phyloP scores from a whole-genome alignment of 2,329 filamentous ascomycete genomes.

The Chaetomiaceae sp. region DNA sequence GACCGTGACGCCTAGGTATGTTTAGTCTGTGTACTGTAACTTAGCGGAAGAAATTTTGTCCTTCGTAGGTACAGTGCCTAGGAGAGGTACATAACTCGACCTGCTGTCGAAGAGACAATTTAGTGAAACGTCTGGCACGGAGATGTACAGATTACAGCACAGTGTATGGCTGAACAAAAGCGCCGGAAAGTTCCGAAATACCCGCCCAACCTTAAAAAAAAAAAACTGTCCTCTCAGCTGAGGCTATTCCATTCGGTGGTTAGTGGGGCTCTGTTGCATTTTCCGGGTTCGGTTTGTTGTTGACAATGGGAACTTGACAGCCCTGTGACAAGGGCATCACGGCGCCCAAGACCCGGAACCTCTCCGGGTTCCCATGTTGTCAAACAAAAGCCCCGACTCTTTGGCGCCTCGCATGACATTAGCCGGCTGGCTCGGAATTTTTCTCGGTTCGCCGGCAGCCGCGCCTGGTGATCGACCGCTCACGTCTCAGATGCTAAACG shows the following conservation, averaged over 20 bases:
- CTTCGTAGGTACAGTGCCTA: too few relatives aligned
- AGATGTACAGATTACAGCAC: too few relatives aligned
- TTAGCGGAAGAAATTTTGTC: too few relatives aligned
- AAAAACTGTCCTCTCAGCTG: not conserved
- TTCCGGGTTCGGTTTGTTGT: not conserved
- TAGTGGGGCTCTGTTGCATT: not conserved
- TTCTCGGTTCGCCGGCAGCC: constrained; percentile 10
- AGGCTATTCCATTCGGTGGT: not conserved
- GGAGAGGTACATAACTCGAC: too few relatives aligned
- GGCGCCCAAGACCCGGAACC: not conserved
- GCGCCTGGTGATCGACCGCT: constrained; percentile 15
- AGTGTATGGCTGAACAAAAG: too few relatives aligned
- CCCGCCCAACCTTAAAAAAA: too few relatives aligned
- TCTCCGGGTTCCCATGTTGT: not conserved
- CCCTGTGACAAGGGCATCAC: not conserved
- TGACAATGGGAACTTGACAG: not conserved
- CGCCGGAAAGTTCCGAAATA: too few relatives aligned
- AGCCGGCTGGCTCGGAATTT: constrained; percentile 18
- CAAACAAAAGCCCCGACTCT: constrained; percentile 3
- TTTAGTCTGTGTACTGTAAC: too few relatives aligned
- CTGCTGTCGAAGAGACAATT: too few relatives aligned
- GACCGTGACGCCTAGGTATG: too few relatives aligned
- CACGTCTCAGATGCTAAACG: constrained; percentile 24
- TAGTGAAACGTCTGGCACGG: too few relatives aligned
- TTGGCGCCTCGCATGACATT: constrained; percentile 13